Evolutionary conservation across 129 eudicot species (phyloP).

Genomic region (Chrysanthemum seticuspe): DNA sequence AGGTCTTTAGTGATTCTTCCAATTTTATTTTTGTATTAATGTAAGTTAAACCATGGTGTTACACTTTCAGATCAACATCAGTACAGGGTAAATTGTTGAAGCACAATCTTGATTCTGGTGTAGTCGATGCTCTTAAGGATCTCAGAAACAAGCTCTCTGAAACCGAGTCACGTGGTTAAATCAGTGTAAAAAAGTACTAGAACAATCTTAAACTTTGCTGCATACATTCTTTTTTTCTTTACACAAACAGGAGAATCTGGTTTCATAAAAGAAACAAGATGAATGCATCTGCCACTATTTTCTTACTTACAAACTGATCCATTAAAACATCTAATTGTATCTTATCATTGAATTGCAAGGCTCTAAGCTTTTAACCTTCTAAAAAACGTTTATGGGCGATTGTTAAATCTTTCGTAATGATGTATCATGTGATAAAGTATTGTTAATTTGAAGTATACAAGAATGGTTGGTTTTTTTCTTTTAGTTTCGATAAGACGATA

Average conservation of each 20-base stretch:
- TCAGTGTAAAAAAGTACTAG: background rate
- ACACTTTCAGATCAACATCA: slow-evolving; percentile 49
- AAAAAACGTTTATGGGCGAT: too few relatives aligned
- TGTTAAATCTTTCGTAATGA: too few relatives aligned
- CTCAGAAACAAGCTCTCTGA: slow-evolving; percentile 67
- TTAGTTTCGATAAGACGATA: too few relatives aligned
- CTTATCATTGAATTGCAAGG: background rate
- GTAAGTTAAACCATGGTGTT: background rate
- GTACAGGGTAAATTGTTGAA: slow-evolving; percentile 74
- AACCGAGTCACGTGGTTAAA: slow-evolving; percentile 29
- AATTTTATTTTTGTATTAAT: background rate
- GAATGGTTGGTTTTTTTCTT: too few relatives aligned
- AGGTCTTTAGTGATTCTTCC: too few relatives aligned
- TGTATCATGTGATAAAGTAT: too few relatives aligned
- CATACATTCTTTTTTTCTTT: background rate
- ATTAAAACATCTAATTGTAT: background rate
- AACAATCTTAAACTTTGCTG: background rate
- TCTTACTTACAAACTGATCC: background rate
- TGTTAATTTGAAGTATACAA: too few relatives aligned
- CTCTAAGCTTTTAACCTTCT: too few relatives aligned
- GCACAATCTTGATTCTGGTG: slow-evolving; percentile 77
- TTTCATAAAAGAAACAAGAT: background rate
- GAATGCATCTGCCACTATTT: background rate
- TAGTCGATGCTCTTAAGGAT: slow-evolving; percentile 88
- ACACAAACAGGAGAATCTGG: background rate